These are phyloP conservation scores for Thielaviopsis ethacetica DNA, from an alignment of 2,329 filamentous ascomycete genomes.

Conservation along the genomic window DNA sequence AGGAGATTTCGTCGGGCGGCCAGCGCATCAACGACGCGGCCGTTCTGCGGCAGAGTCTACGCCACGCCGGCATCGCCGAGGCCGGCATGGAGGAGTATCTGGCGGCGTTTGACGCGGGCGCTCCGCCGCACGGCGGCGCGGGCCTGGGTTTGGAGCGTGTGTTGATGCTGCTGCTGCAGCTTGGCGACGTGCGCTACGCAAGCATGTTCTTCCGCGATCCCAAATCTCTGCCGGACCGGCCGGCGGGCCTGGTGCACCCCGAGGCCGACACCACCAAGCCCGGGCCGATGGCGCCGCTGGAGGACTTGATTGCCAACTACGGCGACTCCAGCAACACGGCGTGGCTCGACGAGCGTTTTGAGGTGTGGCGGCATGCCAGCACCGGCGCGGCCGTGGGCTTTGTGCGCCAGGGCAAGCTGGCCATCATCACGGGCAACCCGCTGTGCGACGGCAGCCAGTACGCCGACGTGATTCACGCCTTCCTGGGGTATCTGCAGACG, in stretches of 20 bases:
- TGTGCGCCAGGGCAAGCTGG: slow-evolving; percentile 58
- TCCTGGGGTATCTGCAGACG: slow-evolving; percentile 58
- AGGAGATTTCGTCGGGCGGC: slow-evolving; percentile 82
- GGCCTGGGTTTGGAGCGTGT: slow-evolving; percentile 84
- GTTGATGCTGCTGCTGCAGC: slow-evolving; percentile 66
- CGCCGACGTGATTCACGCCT: slow-evolving; percentile 53
- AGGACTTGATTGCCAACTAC: slow-evolving; percentile 87
- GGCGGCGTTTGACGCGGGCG: slow-evolving; percentile 72
- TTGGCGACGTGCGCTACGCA: slow-evolving; percentile 79
- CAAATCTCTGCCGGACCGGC: slow-evolving; percentile 60
- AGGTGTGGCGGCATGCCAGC: slow-evolving; percentile 65
- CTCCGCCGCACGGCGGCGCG: slow-evolving; percentile 76
- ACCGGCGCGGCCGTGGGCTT: slow-evolving; percentile 79
- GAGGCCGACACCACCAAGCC: slow-evolving; percentile 58
- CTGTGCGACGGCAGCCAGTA: slow-evolving; percentile 71
- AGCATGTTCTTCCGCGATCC: slow-evolving; percentile 80
- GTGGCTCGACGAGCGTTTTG: slow-evolving; percentile 78
- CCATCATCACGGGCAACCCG: slow-evolving; percentile 74
- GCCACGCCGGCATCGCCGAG: slow-evolving; percentile 56
- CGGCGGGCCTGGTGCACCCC: slow-evolving; percentile 58
- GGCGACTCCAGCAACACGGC: slow-evolving; percentile 88
- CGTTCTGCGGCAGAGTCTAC: slow-evolving; percentile 62
- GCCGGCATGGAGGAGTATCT: slow-evolving; percentile 84
- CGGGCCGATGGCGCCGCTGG: slow-evolving; percentile 48
- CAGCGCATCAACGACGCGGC: slow-evolving; percentile 77